Conservation (phyloP, 164 flowering plant genomes). For the Paratinospora sagittata region DNA sequence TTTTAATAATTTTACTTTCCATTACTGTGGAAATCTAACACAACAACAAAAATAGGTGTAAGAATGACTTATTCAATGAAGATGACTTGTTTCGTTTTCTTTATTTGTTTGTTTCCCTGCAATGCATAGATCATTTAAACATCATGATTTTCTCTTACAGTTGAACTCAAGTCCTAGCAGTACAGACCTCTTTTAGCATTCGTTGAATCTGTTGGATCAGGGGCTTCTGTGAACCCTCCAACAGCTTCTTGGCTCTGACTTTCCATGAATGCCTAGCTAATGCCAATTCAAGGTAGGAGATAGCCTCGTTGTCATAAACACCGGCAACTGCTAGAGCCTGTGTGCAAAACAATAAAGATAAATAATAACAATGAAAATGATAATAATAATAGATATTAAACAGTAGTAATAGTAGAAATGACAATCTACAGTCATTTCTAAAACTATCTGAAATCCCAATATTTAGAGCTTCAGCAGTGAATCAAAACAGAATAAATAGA, state of each 20-base stretch:
- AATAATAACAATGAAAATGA: background rate
- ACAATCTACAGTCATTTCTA: background rate
- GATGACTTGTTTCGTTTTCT: background rate
- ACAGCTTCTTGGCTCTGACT: slow-evolving; percentile 40
- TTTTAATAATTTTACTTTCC: background rate
- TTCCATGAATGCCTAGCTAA: slow-evolving; percentile 66
- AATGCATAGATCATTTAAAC: background rate
- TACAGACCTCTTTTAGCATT: slow-evolving; percentile 62
- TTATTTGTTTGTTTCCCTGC: background rate
- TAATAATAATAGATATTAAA: background rate
- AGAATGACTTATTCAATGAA: background rate
- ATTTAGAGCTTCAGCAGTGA: background rate
- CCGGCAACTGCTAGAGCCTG: slow-evolving; percentile 65
- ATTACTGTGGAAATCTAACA: background rate
- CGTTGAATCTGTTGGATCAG: slow-evolving; percentile 58
- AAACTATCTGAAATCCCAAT: background rate
- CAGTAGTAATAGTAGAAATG: background rate
- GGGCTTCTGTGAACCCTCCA: slow-evolving; percentile 52
- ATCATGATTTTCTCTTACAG: background rate
- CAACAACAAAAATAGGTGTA: background rate
- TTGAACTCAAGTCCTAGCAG: background rate
- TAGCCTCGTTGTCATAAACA: slow-evolving; percentile 33
- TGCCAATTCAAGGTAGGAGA: slow-evolving; percentile 43
- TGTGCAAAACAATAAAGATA: background rate
- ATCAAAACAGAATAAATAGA: background rate